phyloP scores from a whole-genome alignment of 1,284 basidiomycete species.

The Kalmanozyma brasiliensis region DNA sequence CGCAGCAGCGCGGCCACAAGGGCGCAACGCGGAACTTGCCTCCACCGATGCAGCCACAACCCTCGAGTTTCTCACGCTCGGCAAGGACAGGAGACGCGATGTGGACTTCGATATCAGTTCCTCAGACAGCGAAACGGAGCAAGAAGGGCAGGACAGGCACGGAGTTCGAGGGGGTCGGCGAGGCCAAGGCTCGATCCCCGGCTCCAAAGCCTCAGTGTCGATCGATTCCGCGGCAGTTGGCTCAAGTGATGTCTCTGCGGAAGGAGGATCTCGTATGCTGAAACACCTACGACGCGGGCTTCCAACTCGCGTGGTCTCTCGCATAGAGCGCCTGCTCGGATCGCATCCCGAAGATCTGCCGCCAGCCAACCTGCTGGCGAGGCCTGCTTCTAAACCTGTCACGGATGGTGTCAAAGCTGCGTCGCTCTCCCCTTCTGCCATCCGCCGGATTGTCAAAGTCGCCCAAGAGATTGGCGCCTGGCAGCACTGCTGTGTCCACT shows the following conservation, averaged over 20 bases:
- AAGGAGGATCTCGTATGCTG: slow-evolving; percentile 27
- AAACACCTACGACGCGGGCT: slow-evolving; percentile 39
- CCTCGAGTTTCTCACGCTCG: slow-evolving; percentile 41
- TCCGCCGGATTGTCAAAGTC: slow-evolving; percentile 30
- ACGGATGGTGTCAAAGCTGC: slow-evolving; percentile 31
- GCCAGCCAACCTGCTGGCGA: slow-evolving; percentile 34
- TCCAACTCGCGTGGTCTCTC: slow-evolving; percentile 23
- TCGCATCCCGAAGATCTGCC: slow-evolving; percentile 30
- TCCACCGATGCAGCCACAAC: slow-evolving; percentile 45
- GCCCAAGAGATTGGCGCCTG: slow-evolving; percentile 50
- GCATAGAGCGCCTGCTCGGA: slow-evolving; percentile 24
- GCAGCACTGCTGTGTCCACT: slow-evolving; percentile 54
- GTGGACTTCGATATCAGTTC: slow-evolving; percentile 30
- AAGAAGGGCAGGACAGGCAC: too few species aligned
- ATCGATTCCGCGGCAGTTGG: slow-evolving; percentile 1
- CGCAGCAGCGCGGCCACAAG: slow-evolving; percentile 11
- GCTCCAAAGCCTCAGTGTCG: slow-evolving; percentile 4
- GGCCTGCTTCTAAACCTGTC: slow-evolving; percentile 20
- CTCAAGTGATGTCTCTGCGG: not conserved
- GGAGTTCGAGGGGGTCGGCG: too few species aligned
- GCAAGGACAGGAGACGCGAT: slow-evolving; percentile 41
- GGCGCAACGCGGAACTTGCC: slow-evolving; percentile 37
- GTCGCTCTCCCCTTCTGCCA: slow-evolving; percentile 13
- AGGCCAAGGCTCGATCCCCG: not conserved
- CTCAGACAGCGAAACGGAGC: slow-evolving; percentile 34